phyloP scores from a whole-genome alignment of 2,329 filamentous ascomycete genomes.

The Pseudogymnoascus sp. region DNA sequence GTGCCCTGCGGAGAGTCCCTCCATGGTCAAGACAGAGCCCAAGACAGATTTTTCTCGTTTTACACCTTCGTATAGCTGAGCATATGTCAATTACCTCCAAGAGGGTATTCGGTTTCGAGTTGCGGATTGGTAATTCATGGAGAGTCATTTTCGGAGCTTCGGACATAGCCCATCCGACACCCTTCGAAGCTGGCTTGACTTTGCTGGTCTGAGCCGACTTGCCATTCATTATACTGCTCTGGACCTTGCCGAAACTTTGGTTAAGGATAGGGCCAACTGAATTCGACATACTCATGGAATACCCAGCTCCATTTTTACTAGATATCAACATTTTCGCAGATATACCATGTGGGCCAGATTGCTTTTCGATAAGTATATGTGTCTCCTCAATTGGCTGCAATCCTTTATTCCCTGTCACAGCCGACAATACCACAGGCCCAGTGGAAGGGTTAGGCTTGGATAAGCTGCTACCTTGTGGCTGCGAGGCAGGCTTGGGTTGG shows the following conservation, averaged over 20 bases:
- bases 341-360: neutral
- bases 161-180: neutral
- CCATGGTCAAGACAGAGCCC: neutral
- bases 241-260: neutral
- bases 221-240: neutral
- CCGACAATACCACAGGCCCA: neutral
- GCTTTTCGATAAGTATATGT: neutral
- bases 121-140: neutral
- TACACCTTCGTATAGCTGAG: neutral
- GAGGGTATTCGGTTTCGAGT: neutral
- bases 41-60: neutral
- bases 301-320: neutral
- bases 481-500: neutral
- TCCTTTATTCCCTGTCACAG: neutral
- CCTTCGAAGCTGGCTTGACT: neutral
- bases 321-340: neutral
- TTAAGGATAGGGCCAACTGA: neutral
- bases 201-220: neutral
- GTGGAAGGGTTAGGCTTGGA: neutral
- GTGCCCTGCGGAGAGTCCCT: neutral
- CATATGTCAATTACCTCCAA: neutral
- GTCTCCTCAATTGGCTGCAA: neutral
- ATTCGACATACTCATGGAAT: neutral
- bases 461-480: neutral
- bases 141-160: neutral